Evolutionary conservation across 169 alveolate genomes (phyloP), one percentile per base, ranked within the genome.

Genomic region (Perkinsus olseni): DNA sequence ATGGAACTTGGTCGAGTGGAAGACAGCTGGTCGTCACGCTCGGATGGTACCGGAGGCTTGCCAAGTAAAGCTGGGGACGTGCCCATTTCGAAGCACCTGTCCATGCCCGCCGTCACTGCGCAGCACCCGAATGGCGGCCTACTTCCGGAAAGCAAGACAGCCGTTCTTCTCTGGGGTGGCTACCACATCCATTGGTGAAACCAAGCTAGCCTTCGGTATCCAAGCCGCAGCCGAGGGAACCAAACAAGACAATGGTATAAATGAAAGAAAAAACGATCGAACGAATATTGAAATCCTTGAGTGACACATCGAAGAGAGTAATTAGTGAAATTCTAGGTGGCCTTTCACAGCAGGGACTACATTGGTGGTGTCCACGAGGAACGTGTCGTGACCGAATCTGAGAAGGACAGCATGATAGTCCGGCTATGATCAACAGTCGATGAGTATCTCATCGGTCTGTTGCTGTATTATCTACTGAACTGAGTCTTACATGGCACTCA

Each of bases 321-420:
- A 40, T 11, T 62, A 62, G 31, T 62, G 82, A 28, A 62, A 62
- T 28, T 93, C 94, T 4, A 93, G 92, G 45, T 93, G 94, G 1
- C 94, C 94, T 39, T 93, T 93, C 37, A 93, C 92, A 4, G 93
- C 94, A 0, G 92, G 93, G 8, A 92, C 94, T 0, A 93, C 93
- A 74, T 91, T 91, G 92, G 92, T 82, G n/a, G 40, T 74, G 92
- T 93, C 94, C 92, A 93, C 92, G 17, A 93, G 92, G 92, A 93
- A 93, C 4, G 94, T 93, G 51, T 93, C 94, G 92, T 93, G 94
- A 6, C 94, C 94, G 51, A 62, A 62, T 62, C 82, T 62, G 82
- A 62, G 0, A 6, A 45, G 62, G 62, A 45, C 62, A 10, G 24
- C 62, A 10, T 45, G 62, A 6, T 45, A 6, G 6, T 45, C 17